Evolutionary conservation across 192 early-diverging fungal genomes (phyloP), one percentile per base, ranked within the genome.

Genomic region (Polychytrium aggregatum): DNA sequence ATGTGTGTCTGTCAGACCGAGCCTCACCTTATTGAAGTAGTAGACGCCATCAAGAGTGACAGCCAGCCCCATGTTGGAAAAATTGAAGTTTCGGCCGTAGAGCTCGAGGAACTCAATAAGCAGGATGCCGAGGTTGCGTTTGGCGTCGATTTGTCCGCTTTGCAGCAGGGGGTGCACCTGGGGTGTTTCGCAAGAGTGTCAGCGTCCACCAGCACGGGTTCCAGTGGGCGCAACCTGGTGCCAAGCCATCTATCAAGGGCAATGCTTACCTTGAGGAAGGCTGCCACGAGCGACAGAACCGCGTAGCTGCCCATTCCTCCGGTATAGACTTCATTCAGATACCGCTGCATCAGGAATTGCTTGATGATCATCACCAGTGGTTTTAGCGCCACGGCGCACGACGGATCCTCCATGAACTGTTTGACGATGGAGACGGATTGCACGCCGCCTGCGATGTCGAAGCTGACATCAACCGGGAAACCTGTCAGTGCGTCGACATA

Each of bases 21-120:
- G 3, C 13, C 34, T 56, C 44, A 57, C 57, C 56, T 78, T 75
- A 10, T 30, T 18, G 39, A 71, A 64, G 55, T 85, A 90, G 17
- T 53, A 56, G 30, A 76, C 79, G 13, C 51, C 60, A 18, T 75
- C 63, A 10, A 38, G 21, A 2, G 48, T 56, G 3, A 86, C 67
- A 20, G 68, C 58, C 22, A 94, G 73, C 10, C 83, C 83, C 21
- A 88, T 73, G 6, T 50, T 54, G 27, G 59, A 54, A 44, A 79
- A 84, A 56, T 84, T 86, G 54, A 91, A 92, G 1, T 70, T 53
- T 25, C 67, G 65, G 13, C 94, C 94, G 53, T 91, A 97, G 3
- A 92, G 71, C 54, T 97, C 90, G 40, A 97, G 81, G 37, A 93
- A 88, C 57, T 97, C 94, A 7, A 92, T 67, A 25, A 97, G 49